Conservation (phyloP, 441 rosid genomes). For the Mallotus repandus region DNA sequence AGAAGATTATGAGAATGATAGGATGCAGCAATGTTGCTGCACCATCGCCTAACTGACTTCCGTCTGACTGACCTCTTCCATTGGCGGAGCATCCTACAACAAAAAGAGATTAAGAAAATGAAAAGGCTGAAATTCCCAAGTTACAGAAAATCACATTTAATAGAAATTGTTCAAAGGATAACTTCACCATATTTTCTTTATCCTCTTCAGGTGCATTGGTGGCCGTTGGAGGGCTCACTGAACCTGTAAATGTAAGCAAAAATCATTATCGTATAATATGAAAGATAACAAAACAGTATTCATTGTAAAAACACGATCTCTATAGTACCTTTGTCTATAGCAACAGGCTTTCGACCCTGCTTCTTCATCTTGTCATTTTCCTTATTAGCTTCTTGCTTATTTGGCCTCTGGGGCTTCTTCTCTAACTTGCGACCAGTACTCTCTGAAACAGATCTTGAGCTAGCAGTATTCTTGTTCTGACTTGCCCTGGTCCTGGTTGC, state of each 20-base stretch:
- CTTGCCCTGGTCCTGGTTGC: conserved; percentile 39
- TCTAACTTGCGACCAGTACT: conserved; percentile 37
- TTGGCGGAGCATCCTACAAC: conserved; percentile 32
- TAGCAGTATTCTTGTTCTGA: conserved; percentile 36
- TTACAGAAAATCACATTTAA: too few relatives aligned
- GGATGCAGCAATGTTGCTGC: conserved; percentile 12
- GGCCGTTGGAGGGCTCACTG: conserved; percentile 34
- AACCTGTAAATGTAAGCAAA: conserved; percentile 35
- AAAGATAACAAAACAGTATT: not conserved
- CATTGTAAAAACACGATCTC: not conserved
- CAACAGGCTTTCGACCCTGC: conserved; percentile 38
- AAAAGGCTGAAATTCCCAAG: too few relatives aligned
- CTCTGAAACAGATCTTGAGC: conserved; percentile 42
- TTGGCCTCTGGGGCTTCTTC: conserved; percentile 52
- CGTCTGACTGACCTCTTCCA: conserved; percentile 25
- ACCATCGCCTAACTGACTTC: conserved; percentile 23
- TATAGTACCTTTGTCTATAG: conserved; percentile 42
- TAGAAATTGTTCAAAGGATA: not conserved
- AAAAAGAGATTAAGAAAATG: too few relatives aligned
- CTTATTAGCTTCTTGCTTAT: conserved; percentile 43
- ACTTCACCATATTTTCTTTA: conserved; percentile 74
- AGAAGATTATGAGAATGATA: conserved; percentile 14
- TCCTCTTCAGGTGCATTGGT: conserved; percentile 43
- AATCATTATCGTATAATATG: not conserved
- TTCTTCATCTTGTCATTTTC: conserved; percentile 40